Conservation (phyloP, 2,329 filamentous ascomycete species). For the Scedosporium minutisporum region DNA sequence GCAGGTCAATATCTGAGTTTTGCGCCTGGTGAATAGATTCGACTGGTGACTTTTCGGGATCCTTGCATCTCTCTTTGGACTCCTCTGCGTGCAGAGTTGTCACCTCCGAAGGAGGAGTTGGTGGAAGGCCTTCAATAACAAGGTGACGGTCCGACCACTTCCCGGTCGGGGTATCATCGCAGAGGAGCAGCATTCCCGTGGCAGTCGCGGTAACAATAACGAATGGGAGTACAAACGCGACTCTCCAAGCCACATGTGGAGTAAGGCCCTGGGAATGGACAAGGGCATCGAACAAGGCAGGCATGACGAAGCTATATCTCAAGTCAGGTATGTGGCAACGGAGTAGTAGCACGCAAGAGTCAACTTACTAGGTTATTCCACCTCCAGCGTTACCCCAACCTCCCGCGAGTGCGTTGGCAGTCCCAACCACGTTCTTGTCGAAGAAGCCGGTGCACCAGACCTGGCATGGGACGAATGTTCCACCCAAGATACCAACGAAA, state of each 20-base stretch:
- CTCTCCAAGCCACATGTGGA: constrained; percentile 67
- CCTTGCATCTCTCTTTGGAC: constrained; percentile 17
- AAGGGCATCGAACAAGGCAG: constrained; percentile 74
- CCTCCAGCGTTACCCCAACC: constrained; percentile 83
- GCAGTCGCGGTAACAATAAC: constrained; percentile 58
- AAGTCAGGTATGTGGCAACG: neutral
- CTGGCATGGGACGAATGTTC: constrained; percentile 75
- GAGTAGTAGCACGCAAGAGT: neutral
- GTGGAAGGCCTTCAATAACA: neutral
- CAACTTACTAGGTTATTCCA: constrained; percentile 53
- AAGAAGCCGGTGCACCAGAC: constrained; percentile 92
- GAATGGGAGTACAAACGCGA: constrained; percentile 77
- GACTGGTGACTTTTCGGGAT: neutral
- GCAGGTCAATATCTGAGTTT: constrained; percentile 43
- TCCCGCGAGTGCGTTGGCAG: constrained; percentile 74
- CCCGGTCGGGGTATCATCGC: constrained; percentile 74
- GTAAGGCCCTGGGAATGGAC: constrained; percentile 48
- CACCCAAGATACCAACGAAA: constrained; percentile 72
- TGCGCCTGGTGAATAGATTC: constrained; percentile 11
- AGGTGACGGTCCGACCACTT: constrained; percentile 56
- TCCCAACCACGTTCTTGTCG: constrained; percentile 85
- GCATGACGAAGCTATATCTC: constrained; percentile 21
- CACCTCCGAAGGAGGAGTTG: neutral
- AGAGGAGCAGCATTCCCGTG: constrained; percentile 56
- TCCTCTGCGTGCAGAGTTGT: neutral